These are phyloP conservation scores for Kalaharituber pfeilii DNA, from an alignment of 2,329 filamentous ascomycete species.

Conservation along the genomic window DNA sequence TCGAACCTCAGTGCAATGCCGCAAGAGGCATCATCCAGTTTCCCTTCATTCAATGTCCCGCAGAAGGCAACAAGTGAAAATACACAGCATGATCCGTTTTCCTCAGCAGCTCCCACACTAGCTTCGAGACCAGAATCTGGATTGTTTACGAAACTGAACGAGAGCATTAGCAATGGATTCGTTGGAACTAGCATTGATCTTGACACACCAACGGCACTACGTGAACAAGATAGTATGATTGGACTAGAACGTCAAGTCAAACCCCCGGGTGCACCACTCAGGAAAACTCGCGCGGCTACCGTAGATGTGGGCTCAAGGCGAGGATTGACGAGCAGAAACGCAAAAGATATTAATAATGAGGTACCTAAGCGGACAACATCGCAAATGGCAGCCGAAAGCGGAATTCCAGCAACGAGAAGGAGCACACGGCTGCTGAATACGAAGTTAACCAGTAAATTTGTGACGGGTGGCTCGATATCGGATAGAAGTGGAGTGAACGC, in stretches of 20 bases:
- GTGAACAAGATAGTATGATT: not conserved
- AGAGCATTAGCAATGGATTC: conserved; percentile 24
- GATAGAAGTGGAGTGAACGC: conserved; percentile 29
- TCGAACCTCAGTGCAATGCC: conserved; percentile 5
- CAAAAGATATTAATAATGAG: conserved; percentile 15
- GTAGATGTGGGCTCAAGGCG: conserved; percentile 14
- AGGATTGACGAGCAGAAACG: conserved; percentile 16
- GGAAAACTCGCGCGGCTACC: conserved; percentile 21
- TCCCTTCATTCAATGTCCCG: conserved; percentile 9
- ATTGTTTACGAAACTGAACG: conserved; percentile 28
- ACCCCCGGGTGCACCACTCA: conserved; percentile 15
- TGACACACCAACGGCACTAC: conserved; percentile 34
- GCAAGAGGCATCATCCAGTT: conserved; percentile 23
- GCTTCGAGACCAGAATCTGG: conserved; percentile 8
- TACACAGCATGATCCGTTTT: conserved; percentile 16
- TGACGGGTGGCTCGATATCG: conserved; percentile 24
- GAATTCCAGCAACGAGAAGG: conserved; percentile 20
- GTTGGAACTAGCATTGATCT: conserved; percentile 22
- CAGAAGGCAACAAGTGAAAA: conserved; percentile 15
- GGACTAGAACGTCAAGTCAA: conserved; percentile 5
- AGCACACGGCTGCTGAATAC: conserved; percentile 21
- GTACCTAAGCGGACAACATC: conserved; percentile 13
- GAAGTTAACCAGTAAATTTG: conserved; percentile 22
- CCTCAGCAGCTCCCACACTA: conserved; percentile 5
- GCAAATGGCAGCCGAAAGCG: conserved; percentile 15